These are phyloP conservation scores for Coprinellus micaceus DNA, from an alignment of 768 basidiomycete species.

Conservation along the genomic window DNA sequence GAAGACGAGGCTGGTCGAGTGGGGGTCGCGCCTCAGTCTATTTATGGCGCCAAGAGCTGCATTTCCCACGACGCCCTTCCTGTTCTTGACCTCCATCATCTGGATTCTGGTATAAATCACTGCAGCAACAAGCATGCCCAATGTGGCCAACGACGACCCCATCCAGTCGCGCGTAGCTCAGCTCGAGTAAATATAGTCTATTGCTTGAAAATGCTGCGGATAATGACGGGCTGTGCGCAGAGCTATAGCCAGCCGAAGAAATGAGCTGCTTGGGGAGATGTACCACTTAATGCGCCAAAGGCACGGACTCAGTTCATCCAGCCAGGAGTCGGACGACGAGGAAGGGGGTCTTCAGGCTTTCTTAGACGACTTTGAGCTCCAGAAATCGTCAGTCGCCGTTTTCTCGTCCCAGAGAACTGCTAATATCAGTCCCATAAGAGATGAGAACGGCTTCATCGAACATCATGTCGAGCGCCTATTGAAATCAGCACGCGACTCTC, in stretches of 20 bases:
- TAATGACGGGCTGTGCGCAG: constrained; percentile 31
- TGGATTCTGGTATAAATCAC: neutral
- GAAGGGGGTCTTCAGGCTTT: constrained; percentile 11
- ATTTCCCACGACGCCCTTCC: constrained; percentile 5
- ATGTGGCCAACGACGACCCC: constrained; percentile 25
- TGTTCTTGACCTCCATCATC: constrained; percentile 6
- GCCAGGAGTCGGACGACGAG: constrained; percentile 17
- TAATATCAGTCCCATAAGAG: neutral
- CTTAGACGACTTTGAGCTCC: constrained; percentile 11
- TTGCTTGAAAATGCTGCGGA: neutral
- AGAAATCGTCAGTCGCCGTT: constrained; percentile 19
- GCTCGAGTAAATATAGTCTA: constrained; percentile 33
- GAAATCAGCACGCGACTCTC: neutral
- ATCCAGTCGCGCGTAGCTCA: constrained; percentile 43
- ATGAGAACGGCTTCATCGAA: constrained; percentile 3
- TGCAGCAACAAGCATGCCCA: neutral
- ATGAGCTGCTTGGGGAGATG: constrained; percentile 71
- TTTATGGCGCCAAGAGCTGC: constrained; percentile 2
- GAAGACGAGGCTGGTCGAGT: constrained; percentile 13
- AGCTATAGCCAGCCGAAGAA: constrained; percentile 58
- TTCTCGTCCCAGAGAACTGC: neutral
- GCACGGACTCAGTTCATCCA: constrained; percentile 40
- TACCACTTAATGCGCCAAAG: constrained; percentile 59
- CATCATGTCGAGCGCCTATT: neutral
- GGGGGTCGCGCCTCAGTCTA: neutral